Evolutionary conservation across 768 basidiomycete species (phyloP).

Genomic region (Lactarius indigo): DNA sequence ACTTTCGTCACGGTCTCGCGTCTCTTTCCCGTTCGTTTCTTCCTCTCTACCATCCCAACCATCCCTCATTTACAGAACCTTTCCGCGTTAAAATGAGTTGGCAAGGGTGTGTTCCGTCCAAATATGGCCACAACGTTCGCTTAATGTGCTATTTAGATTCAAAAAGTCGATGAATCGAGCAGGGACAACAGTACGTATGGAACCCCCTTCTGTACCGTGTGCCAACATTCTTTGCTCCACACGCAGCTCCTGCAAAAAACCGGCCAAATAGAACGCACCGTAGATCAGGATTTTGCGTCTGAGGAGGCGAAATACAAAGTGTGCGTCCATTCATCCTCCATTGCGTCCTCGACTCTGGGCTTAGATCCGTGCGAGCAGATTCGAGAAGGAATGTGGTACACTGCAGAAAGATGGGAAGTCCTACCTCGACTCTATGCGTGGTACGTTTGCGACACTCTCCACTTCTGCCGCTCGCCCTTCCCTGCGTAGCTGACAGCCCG

Average conservation of each 20-base stretch:
- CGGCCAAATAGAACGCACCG: constrained; percentile 93
- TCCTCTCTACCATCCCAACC: neutral
- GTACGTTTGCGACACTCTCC: constrained; percentile 40
- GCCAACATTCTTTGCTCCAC: constrained; percentile 15
- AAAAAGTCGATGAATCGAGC: constrained; percentile 92
- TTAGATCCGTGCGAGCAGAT: constrained; percentile 43
- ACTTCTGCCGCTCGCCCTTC: neutral
- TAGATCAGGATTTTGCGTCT: constrained; percentile 89
- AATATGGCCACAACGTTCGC: neutral
- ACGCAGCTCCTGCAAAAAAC: constrained; percentile 91
- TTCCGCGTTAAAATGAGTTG: constrained; percentile 15
- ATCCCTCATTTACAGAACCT: neutral
- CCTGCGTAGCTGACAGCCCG: constrained; percentile 1
- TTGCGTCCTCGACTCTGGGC: neutral
- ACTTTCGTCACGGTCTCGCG: neutral
- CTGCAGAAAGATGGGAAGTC: constrained; percentile 95
- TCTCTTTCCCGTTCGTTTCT: neutral
- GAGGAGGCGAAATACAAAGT: constrained; percentile 88
- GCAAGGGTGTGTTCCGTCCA: constrained; percentile 10
- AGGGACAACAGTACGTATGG: constrained; percentile 72
- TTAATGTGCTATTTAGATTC: constrained; percentile 48
- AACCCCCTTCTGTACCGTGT: constrained; percentile 5
- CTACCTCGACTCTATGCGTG: constrained; percentile 92
- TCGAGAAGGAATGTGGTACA: constrained; percentile 92
- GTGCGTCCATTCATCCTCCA: constrained; percentile 47